Conservation (phyloP, 768 basidiomycete genomes). For the Glaciozyma antarctica region DNA sequence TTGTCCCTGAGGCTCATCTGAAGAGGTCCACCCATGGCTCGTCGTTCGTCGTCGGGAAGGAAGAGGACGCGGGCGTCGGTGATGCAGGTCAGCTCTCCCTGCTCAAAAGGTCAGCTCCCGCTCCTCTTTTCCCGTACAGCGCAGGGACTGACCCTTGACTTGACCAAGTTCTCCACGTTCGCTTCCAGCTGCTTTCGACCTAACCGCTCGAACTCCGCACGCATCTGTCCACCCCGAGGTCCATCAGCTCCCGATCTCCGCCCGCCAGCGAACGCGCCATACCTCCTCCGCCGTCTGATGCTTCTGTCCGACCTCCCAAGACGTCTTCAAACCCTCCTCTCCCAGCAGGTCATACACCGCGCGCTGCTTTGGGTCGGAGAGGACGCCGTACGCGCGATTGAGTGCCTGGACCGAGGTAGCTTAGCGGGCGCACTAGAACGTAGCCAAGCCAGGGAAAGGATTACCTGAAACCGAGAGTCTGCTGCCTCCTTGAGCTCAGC, state of each 20-base stretch:
- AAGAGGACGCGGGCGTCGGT: slow-evolving; percentile 23
- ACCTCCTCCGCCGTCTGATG: slow-evolving; percentile 39
- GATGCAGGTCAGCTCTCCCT: slow-evolving; percentile 27
- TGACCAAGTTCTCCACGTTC: slow-evolving; percentile 30
- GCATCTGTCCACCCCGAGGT: neutral
- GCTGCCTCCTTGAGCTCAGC: slow-evolving; percentile 53
- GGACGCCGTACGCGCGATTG: slow-evolving; percentile 73
- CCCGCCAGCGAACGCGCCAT: neutral
- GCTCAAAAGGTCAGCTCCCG: neutral
- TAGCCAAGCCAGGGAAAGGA: too few species aligned
- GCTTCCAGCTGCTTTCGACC: slow-evolving; percentile 26
- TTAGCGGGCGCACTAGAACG: too few species aligned
- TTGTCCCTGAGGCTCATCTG: neutral
- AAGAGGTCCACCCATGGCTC: slow-evolving; percentile 5
- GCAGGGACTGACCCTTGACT: slow-evolving; percentile 22
- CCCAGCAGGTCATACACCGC: slow-evolving; percentile 70
- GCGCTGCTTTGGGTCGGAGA: slow-evolving; percentile 52
- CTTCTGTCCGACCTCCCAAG: slow-evolving; percentile 40
- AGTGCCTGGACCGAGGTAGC: slow-evolving; percentile 43
- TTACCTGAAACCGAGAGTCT: slow-evolving; percentile 51
- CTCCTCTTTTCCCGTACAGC: neutral
- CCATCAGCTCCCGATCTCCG: neutral
- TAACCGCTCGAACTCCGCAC: slow-evolving; percentile 32
- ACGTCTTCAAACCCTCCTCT: slow-evolving; percentile 42
- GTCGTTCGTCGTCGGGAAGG: slow-evolving; percentile 12